Evolutionary conservation across 2,329 filamentous ascomycete species (phyloP), one percentile per base, ranked within the genome.

Genomic region (Penicillium sp.): DNA sequence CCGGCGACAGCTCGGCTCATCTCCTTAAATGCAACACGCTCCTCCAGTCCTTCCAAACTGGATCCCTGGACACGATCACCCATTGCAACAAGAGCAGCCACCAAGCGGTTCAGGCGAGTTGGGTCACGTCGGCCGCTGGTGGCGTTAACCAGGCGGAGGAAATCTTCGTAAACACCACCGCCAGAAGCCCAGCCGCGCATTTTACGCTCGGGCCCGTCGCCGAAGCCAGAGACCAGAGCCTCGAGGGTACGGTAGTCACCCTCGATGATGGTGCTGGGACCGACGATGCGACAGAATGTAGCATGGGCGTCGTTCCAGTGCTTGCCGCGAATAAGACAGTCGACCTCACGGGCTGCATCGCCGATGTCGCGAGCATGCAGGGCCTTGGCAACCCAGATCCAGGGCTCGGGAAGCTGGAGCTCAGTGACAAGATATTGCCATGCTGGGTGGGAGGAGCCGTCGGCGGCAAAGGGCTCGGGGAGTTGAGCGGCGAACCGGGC

Each of bases 301-400:
- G 86, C 83, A 74, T 97, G 94, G 0, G 94, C 94, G 69, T 94
- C 90, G 30, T 85, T 80, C 73, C 86, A 89, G 40, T 89, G 86
- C 37, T 84, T 82, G 2, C 91, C 93, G 46, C 86, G 85, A 56
- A 97, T 82, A 12, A 99, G 85, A 66, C 87, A 94, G 52, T 88
- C 82, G 10, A 93, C 89, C 72, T 96, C 90, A 5, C 80, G 79
- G 43, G 80, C 82, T 11, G 88, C 81, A 69, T 92, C 85, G 60
- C 86, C 84, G 66, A 83, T 84, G 55, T 87, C 86, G 58, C 89
- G 88, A 74, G 91, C 91, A 73, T 88, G 88, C 14, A 93, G 80
- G 12, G 92, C 92, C 69, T 92, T 90, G 17, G 94, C 90, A 57
- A 90, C 85, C 85, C 90, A 96, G 48, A 97, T 81, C 91, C 93